Evolutionary conservation across 768 basidiomycete species (phyloP).

Genomic region (Tulasnella sp.): DNA sequence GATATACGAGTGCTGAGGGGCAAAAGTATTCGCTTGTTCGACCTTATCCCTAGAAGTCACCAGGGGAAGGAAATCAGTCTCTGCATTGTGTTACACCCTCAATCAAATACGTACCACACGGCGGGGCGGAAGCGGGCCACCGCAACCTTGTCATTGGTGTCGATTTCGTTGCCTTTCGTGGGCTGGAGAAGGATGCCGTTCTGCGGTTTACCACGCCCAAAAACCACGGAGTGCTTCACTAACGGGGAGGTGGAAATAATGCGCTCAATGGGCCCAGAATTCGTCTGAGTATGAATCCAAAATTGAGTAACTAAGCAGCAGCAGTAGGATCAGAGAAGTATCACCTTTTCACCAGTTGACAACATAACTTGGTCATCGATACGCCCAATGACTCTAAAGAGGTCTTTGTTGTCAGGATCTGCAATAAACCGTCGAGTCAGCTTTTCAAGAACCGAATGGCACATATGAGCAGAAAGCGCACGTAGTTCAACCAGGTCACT

Average conservation of each 20-base stretch:
- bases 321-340: neutral
- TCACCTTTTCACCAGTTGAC: conserved; percentile 24
- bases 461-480: conserved; percentile 28
- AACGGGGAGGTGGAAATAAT: conserved; percentile 30
- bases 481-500: too few species aligned
- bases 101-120: conserved; percentile 2
- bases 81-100: too few species aligned
- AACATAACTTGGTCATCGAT: conserved; percentile 39
- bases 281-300: conserved; percentile 20
- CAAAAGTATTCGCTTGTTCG: conserved; percentile 23
- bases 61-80: too few species aligned
- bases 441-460: conserved; percentile 24
- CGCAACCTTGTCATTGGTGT: neutral
- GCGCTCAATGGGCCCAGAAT: conserved; percentile 23
- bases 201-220: conserved; percentile 31
- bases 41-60: neutral
- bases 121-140: conserved; percentile 8
- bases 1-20: conserved; percentile 12
- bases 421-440: conserved; percentile 32
- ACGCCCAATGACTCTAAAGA: conserved; percentile 35
- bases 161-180: neutral
- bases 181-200: conserved; percentile 36
- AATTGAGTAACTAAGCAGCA: neutral
- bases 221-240: conserved; percentile 30
- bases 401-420: conserved; percentile 32